A percentile compares a stretch with the other conserved stretches of the same genome.
phyloP scores from a whole-genome alignment of 1,284 basidiomycete species.

The Entoloma clypeatum region DNA sequence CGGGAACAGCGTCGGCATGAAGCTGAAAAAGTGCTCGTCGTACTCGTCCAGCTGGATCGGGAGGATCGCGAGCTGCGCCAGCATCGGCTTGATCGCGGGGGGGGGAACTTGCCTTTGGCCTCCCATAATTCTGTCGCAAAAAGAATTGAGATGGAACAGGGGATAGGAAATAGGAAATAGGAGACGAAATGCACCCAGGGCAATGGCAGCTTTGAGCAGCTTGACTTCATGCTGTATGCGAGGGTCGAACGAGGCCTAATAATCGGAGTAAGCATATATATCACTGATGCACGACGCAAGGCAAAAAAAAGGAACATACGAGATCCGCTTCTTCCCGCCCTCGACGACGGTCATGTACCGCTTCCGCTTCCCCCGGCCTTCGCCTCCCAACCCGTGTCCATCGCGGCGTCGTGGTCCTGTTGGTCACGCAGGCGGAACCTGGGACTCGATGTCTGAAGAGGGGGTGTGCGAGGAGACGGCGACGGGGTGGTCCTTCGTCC shows the following conservation, averaged over 20 bases:
- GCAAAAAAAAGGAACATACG: conserved; percentile 32
- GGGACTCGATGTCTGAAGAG: too few species aligned
- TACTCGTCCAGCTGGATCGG: conserved; percentile 86
- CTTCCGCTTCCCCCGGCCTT: conserved; percentile 44
- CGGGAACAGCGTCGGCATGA: conserved; percentile 84
- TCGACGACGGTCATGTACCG: conserved; percentile 46
- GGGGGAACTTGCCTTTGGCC: conserved; percentile 86
- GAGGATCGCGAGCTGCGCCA: conserved; percentile 69
- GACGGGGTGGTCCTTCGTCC: too few species aligned
- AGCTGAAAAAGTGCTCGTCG: conserved; percentile 87
- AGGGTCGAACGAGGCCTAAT: conserved; percentile 58
- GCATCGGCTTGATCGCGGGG: conserved; percentile 69
- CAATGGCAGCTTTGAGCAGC: conserved; percentile 58
- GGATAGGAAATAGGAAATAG: background rate
- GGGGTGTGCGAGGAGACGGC: too few species aligned
- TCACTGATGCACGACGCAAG: conserved; percentile 13
- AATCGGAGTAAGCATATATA: conserved; percentile 3
- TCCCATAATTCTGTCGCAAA: conserved; percentile 56
- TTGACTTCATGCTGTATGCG: conserved; percentile 63
- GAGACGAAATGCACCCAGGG: conserved; percentile 42
- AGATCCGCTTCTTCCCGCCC: conserved; percentile 67
- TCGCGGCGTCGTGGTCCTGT: conserved; percentile 23
- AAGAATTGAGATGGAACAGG: background rate
- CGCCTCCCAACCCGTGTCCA: conserved; percentile 18
- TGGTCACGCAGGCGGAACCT: background rate